Evolutionary conservation across 495 filamentous ascomycete species (phyloP), one percentile per base, ranked within the genome.

Genomic region (Xylaria castorea): DNA sequence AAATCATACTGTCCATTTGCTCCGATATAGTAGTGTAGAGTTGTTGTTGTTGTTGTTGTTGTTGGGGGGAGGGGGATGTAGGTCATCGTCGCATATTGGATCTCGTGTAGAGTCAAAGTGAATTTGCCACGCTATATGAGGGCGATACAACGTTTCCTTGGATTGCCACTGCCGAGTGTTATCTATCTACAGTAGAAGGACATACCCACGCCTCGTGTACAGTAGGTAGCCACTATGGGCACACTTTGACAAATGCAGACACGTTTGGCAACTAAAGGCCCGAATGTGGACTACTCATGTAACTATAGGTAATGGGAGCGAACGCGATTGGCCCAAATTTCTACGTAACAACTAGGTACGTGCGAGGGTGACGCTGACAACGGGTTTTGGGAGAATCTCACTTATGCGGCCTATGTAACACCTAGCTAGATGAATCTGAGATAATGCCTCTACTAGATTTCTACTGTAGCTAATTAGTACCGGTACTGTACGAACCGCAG

Each of bases 251-350:
- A 57, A 68, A 68, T 55, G 66, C 36, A n/a, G 50, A 42, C 36
- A 40, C 48, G 46, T 51, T 30, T 53, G 64, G 64, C 64, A 51
- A 32, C 66, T 68, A 68, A 68, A 68, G 66, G 66, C 66, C 66
- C 66, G 66, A 68, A 68, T 68, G 36, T 40, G 36, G 66, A 61
- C 63, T 40, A 30, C 48, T 50, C 65, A 68, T 34, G 65, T 55
- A 14, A 42, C 36, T 68, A 53, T 57, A 53, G 66, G 48, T 18
- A 55, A 44, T 51, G 64, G 64, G 46, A 66, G 46, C 20, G 18
- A 53, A 46, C 30, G 32, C 64, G 64, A 66, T 66, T 66, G 64
- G 64, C 30, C 46, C 4, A 20, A 38, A 51, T 36, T 53, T 22
- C 30, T 9, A 68, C n/a, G 64, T 34, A 68, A 68, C 22, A 30